phyloP scores from a whole-genome alignment of 257 asterid species.

The Solanum ossicruentum region DNA sequence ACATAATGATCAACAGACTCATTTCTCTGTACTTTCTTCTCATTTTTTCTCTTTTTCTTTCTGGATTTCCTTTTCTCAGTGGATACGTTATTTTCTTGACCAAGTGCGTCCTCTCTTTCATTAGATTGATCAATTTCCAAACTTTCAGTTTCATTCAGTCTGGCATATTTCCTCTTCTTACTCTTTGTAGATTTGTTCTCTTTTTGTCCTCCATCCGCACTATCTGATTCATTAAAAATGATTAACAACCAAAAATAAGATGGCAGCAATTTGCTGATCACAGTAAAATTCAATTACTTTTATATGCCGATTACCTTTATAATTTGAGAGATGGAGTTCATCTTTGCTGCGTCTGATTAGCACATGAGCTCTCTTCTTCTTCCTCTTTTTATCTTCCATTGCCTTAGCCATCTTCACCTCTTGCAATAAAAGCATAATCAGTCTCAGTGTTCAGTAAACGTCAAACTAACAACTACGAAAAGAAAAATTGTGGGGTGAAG shows the following conservation, averaged over 20 bases:
- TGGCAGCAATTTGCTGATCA: background rate
- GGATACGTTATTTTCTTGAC: constrained; percentile 6
- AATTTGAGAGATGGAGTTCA: constrained; percentile 1
- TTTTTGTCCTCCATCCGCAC: constrained; percentile 11
- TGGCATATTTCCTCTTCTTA: constrained; percentile 10
- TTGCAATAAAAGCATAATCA: background rate
- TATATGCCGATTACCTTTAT: constrained; percentile 8
- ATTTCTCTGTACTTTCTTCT: constrained; percentile 12
- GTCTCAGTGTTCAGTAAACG: background rate
- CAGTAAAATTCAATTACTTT: background rate
- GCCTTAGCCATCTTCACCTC: constrained; percentile 1
- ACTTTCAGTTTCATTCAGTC: background rate
- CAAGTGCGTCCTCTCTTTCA: constrained; percentile 13
- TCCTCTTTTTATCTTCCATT: constrained; percentile 9
- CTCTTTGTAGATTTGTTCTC: constrained; percentile 19
- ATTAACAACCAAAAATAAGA: background rate
- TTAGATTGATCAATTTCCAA: background rate
- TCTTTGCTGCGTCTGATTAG: constrained; percentile 5
- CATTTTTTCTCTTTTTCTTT: constrained; percentile 28
- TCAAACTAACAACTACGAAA: background rate
- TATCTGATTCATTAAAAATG: constrained; percentile 12
- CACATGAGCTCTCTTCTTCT: constrained; percentile 4
- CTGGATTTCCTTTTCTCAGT: constrained; percentile 13
- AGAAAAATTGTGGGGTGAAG: background rate
- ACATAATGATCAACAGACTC: background rate